These are phyloP conservation scores for Leucoagaricus sp. DNA, from an alignment of 1,284 basidiomycete genomes.

Conservation along the genomic window DNA sequence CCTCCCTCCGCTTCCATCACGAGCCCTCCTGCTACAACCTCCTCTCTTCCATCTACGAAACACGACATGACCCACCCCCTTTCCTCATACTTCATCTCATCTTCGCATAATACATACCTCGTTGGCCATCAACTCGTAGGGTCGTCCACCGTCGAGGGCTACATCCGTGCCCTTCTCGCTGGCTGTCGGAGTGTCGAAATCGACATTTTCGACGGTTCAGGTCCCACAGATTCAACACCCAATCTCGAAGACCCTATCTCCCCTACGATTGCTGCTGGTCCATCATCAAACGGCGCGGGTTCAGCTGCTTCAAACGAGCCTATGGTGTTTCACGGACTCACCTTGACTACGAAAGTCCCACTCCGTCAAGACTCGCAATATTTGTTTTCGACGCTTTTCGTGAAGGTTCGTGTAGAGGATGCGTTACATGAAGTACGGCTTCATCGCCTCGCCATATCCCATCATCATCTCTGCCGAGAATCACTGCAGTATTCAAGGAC, in stretches of 20 bases:
- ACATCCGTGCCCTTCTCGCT: slow-evolving; percentile 88
- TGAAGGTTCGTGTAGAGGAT: slow-evolving; percentile 48
- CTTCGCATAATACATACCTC: slow-evolving; percentile 97
- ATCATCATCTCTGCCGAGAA: slow-evolving; percentile 94
- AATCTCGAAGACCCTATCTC: not conserved
- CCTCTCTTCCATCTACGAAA: not conserved
- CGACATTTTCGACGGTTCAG: slow-evolving; percentile 84
- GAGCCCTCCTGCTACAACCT: not conserved
- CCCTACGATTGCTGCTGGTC: too few species aligned
- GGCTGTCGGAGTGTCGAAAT: slow-evolving; percentile 97
- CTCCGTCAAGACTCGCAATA: slow-evolving; percentile 82
- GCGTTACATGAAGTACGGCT: slow-evolving; percentile 82
- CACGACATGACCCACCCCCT: slow-evolving; percentile 78
- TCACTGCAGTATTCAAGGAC: slow-evolving; percentile 83
- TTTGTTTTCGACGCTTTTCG: slow-evolving; percentile 92
- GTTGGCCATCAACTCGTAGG: slow-evolving; percentile 94
- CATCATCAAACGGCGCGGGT: not conserved
- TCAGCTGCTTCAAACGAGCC: slow-evolving; percentile 47
- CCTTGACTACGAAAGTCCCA: slow-evolving; percentile 85
- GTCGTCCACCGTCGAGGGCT: slow-evolving; percentile 92
- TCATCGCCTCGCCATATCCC: slow-evolving; percentile 90
- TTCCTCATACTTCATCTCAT: slow-evolving; percentile 89
- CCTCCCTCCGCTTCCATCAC: not conserved
- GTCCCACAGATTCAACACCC: not conserved
- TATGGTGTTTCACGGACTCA: slow-evolving; percentile 88